Evolutionary conservation across 1,284 basidiomycete genomes (phyloP).

Genomic region (Melanopsichium pennsylvanicum): DNA sequence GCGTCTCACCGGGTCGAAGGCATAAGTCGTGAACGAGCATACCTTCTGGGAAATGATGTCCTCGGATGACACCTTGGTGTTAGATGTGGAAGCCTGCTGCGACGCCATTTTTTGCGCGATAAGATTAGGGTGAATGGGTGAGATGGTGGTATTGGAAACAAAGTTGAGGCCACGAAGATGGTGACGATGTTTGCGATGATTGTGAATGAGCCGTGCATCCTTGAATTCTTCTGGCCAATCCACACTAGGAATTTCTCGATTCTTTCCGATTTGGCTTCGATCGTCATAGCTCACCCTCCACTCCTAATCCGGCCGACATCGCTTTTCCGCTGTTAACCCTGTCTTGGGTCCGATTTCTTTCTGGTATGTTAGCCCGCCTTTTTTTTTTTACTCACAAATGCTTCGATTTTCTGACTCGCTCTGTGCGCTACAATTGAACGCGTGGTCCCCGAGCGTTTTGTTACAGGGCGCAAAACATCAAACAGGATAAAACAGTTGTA

Average conservation of each 20-base stretch:
- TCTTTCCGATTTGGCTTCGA: constrained; percentile 20
- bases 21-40: too few species aligned
- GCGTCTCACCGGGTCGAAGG: too few species aligned
- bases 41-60: constrained; percentile 86
- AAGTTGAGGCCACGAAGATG: not conserved
- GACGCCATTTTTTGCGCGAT: constrained; percentile 35
- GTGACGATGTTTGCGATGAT: not conserved
- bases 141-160: not conserved
- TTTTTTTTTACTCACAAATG: too few species aligned
- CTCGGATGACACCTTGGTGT: constrained; percentile 74
- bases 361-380: too few species aligned
- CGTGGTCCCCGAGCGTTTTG: too few species aligned
- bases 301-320: constrained; percentile 19
- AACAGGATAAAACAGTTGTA: too few species aligned
- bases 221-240: constrained; percentile 5
- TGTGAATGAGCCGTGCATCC: constrained; percentile 5
- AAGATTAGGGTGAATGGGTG: not conserved
- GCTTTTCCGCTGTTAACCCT: too few species aligned
- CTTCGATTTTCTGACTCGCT: too few species aligned
- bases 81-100: constrained; percentile 38
- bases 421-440: too few species aligned
- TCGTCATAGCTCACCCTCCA: constrained; percentile 30
- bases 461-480: too few species aligned
- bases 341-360: too few species aligned
- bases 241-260: constrained; percentile 1